Percentiles rank a stretch among this genome's conserved stretches.
phyloP scores from a whole-genome alignment of 1,139 yeast species.

The Kodamaea derodonti region DNA sequence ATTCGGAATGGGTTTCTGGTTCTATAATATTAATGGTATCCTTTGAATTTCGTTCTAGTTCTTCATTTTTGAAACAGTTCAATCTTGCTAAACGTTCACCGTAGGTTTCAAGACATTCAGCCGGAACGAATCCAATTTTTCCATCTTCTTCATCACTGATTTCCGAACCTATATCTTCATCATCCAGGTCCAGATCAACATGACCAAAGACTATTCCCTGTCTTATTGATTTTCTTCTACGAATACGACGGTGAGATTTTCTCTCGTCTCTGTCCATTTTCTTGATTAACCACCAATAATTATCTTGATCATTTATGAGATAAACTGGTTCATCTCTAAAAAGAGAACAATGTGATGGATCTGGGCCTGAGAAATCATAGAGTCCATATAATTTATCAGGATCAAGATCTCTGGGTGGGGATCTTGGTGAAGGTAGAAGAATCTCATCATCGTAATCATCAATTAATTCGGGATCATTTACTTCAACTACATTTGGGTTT shows the following conservation, averaged over 20 bases:
- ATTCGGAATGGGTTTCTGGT: background rate
- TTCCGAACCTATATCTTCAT: constrained; percentile 12
- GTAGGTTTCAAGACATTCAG: constrained; percentile 89
- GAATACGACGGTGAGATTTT: constrained; percentile 10
- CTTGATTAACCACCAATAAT: constrained; percentile 95
- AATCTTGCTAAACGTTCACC: constrained; percentile 87
- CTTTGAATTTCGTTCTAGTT: constrained; percentile 42
- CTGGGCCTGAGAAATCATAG: constrained; percentile 87
- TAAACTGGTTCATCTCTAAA: constrained; percentile 79
- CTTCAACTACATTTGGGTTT: constrained; percentile 4
- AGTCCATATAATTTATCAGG: constrained; percentile 84
- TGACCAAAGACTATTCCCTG: constrained; percentile 8
- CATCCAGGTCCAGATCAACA: constrained; percentile 10
- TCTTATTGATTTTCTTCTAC: constrained; percentile 5
- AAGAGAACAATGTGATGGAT: constrained; percentile 86
- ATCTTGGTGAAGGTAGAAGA: constrained; percentile 56
- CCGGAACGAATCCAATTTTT: constrained; percentile 90
- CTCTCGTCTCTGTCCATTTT: constrained; percentile 48
- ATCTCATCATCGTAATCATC: constrained; percentile 11
- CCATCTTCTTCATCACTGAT: constrained; percentile 48
- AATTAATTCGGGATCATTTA: constrained; percentile 5
- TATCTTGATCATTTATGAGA: constrained; percentile 80
- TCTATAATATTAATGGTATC: constrained; percentile 5
- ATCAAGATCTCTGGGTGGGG: constrained; percentile 80
- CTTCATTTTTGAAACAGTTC: constrained; percentile 90